Evolutionary conservation across 768 basidiomycete genomes (phyloP).

Genomic region (Crassisporium funariophilum): DNA sequence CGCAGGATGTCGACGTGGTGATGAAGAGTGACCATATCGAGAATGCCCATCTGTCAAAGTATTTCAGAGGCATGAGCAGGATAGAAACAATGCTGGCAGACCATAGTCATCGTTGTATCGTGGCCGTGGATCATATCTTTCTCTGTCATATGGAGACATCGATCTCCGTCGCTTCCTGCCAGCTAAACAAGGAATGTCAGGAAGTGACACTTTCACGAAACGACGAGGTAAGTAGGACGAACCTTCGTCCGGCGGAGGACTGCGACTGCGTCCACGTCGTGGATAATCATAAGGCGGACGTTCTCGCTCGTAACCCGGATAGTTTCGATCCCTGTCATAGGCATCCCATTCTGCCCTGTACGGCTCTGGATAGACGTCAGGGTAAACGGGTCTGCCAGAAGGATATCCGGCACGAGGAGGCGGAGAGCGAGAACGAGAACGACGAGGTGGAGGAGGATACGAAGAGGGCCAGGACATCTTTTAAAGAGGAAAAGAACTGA

Average conservation of each 20-base stretch:
- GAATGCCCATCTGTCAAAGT: conserved; percentile 60
- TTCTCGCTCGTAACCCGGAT: conserved; percentile 61
- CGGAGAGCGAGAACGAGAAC: conserved; percentile 87
- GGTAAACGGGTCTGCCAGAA: conserved; percentile 51
- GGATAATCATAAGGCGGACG: conserved; percentile 67
- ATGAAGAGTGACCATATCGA: conserved; percentile 67
- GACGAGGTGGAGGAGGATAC: conserved; percentile 73
- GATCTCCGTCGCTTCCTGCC: conserved; percentile 83
- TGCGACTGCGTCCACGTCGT: conserved; percentile 76
- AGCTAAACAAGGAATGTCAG: conserved; percentile 33
- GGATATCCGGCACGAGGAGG: conserved; percentile 58
- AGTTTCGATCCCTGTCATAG: conserved; percentile 76
- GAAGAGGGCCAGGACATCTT: conserved; percentile 82
- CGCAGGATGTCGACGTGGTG: conserved; percentile 58
- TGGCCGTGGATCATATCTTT: conserved; percentile 81
- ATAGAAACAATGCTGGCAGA: conserved; percentile 35
- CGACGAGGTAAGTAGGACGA: conserved; percentile 15
- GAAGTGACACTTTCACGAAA: conserved; percentile 4
- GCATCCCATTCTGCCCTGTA: conserved; percentile 70
- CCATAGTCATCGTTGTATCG: conserved; percentile 83
- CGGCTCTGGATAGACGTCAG: conserved; percentile 62
- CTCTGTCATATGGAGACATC: conserved; percentile 79
- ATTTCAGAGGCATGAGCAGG: conserved; percentile 12
- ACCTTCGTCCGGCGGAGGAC: conserved; percentile 74
- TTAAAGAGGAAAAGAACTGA: conserved; percentile 58